Evolutionary conservation across 306 rosid genomes (phyloP).

Genomic region (Myrica gale): DNA sequence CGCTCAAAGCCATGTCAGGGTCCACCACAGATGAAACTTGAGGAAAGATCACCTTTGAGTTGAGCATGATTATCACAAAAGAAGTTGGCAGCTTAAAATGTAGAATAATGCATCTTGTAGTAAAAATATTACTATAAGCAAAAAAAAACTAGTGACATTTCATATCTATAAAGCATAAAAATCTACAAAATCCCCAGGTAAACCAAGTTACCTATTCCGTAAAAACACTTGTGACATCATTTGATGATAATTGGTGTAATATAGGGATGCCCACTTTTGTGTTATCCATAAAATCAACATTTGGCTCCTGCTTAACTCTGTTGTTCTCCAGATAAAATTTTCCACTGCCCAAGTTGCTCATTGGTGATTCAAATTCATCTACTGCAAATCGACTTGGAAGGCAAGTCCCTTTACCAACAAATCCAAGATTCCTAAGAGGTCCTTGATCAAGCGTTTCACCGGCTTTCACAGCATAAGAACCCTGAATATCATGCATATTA

Average conservation of each 20-base stretch:
- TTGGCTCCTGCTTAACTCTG: conserved; percentile 54
- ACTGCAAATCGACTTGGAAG: conserved; percentile 53
- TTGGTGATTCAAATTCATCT: conserved; percentile 46
- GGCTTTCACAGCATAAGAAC: conserved; percentile 32
- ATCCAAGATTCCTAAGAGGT: conserved; percentile 43
- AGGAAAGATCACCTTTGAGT: not conserved
- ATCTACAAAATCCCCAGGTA: not conserved
- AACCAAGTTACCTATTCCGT: conserved; percentile 49
- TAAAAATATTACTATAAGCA: not conserved
- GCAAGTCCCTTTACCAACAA: conserved; percentile 44
- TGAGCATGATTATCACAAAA: not conserved
- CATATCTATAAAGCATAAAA: conserved; percentile 19
- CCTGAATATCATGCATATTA: conserved; percentile 27
- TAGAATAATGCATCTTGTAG: not conserved
- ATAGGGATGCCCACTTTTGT: conserved; percentile 37
- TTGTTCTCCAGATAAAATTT: conserved; percentile 38
- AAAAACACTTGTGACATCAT: conserved; percentile 44
- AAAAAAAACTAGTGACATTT: conserved; percentile 1
- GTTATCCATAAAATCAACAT: conserved; percentile 32
- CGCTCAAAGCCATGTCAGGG: not conserved
- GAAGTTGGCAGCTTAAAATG: not conserved
- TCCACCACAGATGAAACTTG: not conserved
- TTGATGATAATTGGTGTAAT: conserved; percentile 39
- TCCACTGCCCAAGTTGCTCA: conserved; percentile 41
- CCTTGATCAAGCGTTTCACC: conserved; percentile 42